phyloP scores from a whole-genome alignment of 305 asterid genomes.

The Salvia sclarea region DNA sequence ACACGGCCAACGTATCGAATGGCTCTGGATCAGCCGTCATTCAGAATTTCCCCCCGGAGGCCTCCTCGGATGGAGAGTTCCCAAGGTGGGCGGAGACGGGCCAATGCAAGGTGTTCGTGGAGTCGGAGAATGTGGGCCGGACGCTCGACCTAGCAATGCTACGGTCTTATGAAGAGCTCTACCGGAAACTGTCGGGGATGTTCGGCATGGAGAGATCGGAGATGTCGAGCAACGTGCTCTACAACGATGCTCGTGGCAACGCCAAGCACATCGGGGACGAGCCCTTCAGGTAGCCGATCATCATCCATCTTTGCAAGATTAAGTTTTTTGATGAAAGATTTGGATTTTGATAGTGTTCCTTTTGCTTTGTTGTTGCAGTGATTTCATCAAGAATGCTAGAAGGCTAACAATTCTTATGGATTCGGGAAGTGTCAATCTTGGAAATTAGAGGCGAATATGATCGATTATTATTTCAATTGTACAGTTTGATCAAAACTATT shows the following conservation, averaged over 20 bases:
- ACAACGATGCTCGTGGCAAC: slow-evolving; percentile 46
- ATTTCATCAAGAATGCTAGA: slow-evolving; percentile 56
- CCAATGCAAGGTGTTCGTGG: slow-evolving; percentile 71
- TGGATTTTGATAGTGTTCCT: background rate
- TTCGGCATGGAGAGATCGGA: slow-evolving; percentile 58
- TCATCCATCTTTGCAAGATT: background rate
- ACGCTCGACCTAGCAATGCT: slow-evolving; percentile 55
- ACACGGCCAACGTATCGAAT: slow-evolving; percentile 40
- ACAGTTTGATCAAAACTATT: slow-evolving; percentile 34
- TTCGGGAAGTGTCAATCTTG: slow-evolving; percentile 54
- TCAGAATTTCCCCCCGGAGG: slow-evolving; percentile 48
- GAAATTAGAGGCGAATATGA: slow-evolving; percentile 37
- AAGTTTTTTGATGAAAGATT: background rate
- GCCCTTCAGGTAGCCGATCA: slow-evolving; percentile 52
- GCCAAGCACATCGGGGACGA: slow-evolving; percentile 63
- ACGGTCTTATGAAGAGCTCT: slow-evolving; percentile 58
- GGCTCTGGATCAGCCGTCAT: slow-evolving; percentile 59
- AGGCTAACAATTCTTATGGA: slow-evolving; percentile 64
- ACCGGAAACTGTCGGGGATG: slow-evolving; percentile 52
- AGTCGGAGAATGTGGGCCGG: slow-evolving; percentile 70
- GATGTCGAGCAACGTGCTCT: slow-evolving; percentile 53
- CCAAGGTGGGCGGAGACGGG: slow-evolving; percentile 49
- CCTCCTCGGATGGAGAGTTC: slow-evolving; percentile 50
- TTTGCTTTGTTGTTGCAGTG: slow-evolving; percentile 47
- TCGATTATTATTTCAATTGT: slow-evolving; percentile 31